Evolutionary conservation across 2,329 filamentous ascomycete species (phyloP).

Genomic region (Thyridium curvatum): DNA sequence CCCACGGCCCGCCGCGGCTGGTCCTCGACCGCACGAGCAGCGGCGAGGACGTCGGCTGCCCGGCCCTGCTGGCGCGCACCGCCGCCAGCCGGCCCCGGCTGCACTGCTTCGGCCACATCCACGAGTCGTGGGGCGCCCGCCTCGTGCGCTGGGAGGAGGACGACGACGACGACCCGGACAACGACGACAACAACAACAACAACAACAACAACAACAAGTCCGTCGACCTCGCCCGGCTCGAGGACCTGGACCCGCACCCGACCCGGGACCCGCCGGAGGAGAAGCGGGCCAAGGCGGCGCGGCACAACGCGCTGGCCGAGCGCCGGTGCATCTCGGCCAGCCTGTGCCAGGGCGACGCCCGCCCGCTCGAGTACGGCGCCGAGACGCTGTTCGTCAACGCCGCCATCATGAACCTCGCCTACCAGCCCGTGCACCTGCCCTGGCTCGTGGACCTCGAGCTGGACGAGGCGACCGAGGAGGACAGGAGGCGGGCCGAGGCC

Average conservation of each 20-base stretch:
- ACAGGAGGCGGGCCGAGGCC: constrained; percentile 3
- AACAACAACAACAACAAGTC: neutral
- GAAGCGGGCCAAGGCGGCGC: neutral
- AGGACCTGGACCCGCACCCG: neutral
- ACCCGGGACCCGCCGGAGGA: neutral
- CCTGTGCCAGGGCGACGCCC: constrained; percentile 26
- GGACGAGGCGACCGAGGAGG: constrained; percentile 6
- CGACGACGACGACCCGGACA: too few relatives aligned
- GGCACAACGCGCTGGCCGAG: neutral
- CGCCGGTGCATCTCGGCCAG: constrained; percentile 29
- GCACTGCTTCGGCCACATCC: constrained; percentile 8
- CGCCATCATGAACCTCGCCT: constrained; percentile 39
- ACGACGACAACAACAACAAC: too few relatives aligned
- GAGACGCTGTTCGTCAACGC: constrained; percentile 58
- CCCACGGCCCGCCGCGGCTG: constrained; percentile 4
- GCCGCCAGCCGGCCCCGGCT: constrained; percentile 4
- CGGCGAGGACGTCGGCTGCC: constrained; percentile 4
- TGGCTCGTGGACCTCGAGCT: constrained; percentile 48
- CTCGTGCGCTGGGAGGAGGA: constrained; percentile 4
- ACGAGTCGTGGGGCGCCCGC: constrained; percentile 2
- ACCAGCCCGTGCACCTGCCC: constrained; percentile 37
- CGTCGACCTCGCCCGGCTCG: neutral
- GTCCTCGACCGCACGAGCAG: constrained; percentile 4
- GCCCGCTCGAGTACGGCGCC: constrained; percentile 24
- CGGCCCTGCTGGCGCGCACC: constrained; percentile 1